phyloP scores from a whole-genome alignment of 2,329 filamentous ascomycete genomes.

The Teratosphaeria pseudoeucalypti region DNA sequence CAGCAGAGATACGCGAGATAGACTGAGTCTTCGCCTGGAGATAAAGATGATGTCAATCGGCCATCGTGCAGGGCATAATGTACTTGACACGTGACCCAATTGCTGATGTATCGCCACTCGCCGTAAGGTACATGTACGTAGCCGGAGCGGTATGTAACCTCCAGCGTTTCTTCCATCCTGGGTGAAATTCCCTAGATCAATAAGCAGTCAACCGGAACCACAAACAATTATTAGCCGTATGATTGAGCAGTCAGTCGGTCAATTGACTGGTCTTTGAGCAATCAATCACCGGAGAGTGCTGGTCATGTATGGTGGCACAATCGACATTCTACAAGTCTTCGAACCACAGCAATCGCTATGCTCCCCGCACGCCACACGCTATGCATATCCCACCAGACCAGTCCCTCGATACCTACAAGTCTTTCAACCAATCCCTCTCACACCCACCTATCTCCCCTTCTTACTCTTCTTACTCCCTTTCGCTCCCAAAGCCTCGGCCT shows the following conservation, averaged over 20 bases:
- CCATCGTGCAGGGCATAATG: neutral
- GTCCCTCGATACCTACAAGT: neutral
- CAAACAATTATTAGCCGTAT: no score
- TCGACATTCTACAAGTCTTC: neutral
- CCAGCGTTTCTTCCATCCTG: neutral
- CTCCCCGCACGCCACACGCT: neutral
- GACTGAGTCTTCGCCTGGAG: neutral
- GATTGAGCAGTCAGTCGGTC: no score
- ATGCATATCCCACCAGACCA: neutral
- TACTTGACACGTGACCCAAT: no score
- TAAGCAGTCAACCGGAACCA: neutral
- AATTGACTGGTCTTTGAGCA: no score
- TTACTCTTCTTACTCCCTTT: slow-evolving; percentile 24
- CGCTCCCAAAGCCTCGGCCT: slow-evolving; percentile 20
- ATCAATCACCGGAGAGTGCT: no score
- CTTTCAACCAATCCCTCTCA: no score
- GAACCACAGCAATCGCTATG: neutral
- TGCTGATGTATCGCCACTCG: no score
- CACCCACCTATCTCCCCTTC: slow-evolving; percentile 3
- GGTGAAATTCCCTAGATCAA: no score
- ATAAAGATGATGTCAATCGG: neutral
- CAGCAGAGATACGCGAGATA: neutral
- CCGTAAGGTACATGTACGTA: no score
- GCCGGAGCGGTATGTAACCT: neutral
- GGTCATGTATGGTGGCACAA: no score